Evolutionary conservation across 176 grass and related monocot species (phyloP), one percentile per base, ranked within the genome.

Genomic region (Carex parvula): DNA sequence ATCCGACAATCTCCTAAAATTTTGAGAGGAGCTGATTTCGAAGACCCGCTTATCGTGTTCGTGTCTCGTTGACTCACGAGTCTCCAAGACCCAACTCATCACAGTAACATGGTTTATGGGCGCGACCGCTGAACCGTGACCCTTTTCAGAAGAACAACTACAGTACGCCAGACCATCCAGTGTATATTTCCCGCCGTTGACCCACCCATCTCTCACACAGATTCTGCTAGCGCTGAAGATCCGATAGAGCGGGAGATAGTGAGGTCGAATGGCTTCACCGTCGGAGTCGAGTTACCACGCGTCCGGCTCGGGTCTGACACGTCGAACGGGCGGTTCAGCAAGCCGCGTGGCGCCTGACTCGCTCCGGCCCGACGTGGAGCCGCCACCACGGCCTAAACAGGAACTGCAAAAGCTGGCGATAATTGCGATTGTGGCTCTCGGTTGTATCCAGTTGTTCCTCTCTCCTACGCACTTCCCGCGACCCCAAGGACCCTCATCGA

Each of bases 361-460:
- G 83, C 84, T 97, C 78, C 88, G 85, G 70, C 17, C 81, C 0
- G 94, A 97, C 60, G 62, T 94, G 71, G 92, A 94, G 8, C 92
- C 92, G 65, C 77, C 89, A 56, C 94, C 94, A 32, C 84, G 84
- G 81, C 89, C 90, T 41, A 65, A 88, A 83, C 87, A 42, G 73
- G 67, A 86, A 83, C n/a, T 93, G 82, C 90, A 98, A 85, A 88
- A 88, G 84, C 73, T 94, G 79, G 95, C 90, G 67, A 85, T 98
- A 26, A 72, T 21, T 18, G 85, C 90, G 72, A 93, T 94, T 65
- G 77, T 93, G 44, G 4, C 81, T 18, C 44, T 94, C 8, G 90
- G 62, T 18, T 89, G 92, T 68, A 87, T 98, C 68, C 92, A 94
- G 91, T 83, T 90, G 32, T 91, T 94, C 67, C 84, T 98, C 4